Evolutionary conservation across 202 grass and related monocot species (phyloP).

Genomic region (Hordeum pubiflorum): DNA sequence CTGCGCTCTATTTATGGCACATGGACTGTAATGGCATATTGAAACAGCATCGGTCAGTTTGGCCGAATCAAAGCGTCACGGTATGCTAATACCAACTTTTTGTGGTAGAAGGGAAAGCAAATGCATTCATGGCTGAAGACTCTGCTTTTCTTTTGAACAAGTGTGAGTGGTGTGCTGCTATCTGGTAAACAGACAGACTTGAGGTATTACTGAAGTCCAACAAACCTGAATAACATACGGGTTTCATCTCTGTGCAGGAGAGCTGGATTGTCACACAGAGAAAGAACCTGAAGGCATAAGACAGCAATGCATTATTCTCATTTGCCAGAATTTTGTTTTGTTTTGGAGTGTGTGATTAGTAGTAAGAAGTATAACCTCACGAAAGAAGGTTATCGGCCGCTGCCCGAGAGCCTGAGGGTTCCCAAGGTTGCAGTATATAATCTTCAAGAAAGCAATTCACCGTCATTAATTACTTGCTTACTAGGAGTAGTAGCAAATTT

Average conservation of each 20-base stretch:
- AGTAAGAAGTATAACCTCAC: slow-evolving; percentile 33
- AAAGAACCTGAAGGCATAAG: slow-evolving; percentile 54
- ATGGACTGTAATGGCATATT: slow-evolving; percentile 32
- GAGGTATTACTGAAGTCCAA: background rate
- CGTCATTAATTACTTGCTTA: background rate
- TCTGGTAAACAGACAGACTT: background rate
- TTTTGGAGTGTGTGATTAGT: background rate
- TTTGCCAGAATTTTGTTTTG: background rate
- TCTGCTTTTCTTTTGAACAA: background rate
- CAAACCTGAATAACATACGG: slow-evolving; percentile 57
- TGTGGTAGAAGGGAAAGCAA: background rate
- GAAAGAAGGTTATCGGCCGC: slow-evolving; percentile 57
- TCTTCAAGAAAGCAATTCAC: slow-evolving; percentile 8
- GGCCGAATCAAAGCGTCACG: background rate
- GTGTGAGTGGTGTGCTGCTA: background rate
- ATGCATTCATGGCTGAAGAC: background rate
- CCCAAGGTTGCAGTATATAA: slow-evolving; percentile 67
- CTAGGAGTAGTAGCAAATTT: too few relatives aligned
- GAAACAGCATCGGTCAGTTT: background rate
- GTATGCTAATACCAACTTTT: background rate
- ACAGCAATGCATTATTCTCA: background rate
- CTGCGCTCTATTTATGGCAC: slow-evolving; percentile 48
- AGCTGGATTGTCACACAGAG: slow-evolving; percentile 55
- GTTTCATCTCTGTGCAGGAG: slow-evolving; percentile 47
- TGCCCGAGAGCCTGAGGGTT: slow-evolving; percentile 68